A percentile compares a stretch with the other conserved stretches of the same genome.
Evolutionary conservation across 106 monocot genomes (phyloP).

Genomic region (Acorus gramineus): DNA sequence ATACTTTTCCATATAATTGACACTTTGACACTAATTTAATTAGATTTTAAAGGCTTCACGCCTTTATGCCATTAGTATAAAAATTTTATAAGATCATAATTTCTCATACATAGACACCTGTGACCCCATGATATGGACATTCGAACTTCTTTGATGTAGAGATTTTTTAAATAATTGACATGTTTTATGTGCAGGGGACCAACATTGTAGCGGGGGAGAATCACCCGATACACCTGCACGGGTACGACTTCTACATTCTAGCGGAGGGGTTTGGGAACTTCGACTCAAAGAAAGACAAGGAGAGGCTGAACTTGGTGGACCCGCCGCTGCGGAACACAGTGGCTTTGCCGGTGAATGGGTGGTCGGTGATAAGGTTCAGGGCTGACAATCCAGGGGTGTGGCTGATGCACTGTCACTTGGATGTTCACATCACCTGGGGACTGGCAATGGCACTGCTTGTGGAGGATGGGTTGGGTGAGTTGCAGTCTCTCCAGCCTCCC

Average conservation of each 20-base stretch:
- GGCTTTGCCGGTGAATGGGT: slow-evolving; percentile 42
- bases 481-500: slow-evolving; percentile 28
- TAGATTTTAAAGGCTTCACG: too few relatives aligned
- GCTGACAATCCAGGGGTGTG: slow-evolving; percentile 66
- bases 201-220: slow-evolving; percentile 40
- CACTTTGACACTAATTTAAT: too few relatives aligned
- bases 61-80: too few relatives aligned
- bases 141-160: too few relatives aligned
- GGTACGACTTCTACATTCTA: slow-evolving; percentile 55
- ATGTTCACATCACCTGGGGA: slow-evolving; percentile 60
- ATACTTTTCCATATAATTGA: too few relatives aligned
- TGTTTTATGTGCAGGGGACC: slow-evolving; percentile 10
- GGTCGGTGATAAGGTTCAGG: slow-evolving; percentile 54
- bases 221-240: slow-evolving; percentile 65
- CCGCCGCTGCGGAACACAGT: slow-evolving; percentile 57
- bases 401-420: slow-evolving; percentile 63
- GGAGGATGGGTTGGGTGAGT: slow-evolving; percentile 41
- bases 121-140: too few relatives aligned
- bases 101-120: too few relatives aligned
- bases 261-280: slow-evolving; percentile 60
- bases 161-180: too few relatives aligned
- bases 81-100: too few relatives aligned
- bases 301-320: slow-evolving; percentile 45
- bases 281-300: slow-evolving; percentile 28
- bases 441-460: slow-evolving; percentile 58